Evolutionary conservation across 768 basidiomycete species (phyloP), one percentile per base, ranked within the genome.

Genomic region (Russula lepida): DNA sequence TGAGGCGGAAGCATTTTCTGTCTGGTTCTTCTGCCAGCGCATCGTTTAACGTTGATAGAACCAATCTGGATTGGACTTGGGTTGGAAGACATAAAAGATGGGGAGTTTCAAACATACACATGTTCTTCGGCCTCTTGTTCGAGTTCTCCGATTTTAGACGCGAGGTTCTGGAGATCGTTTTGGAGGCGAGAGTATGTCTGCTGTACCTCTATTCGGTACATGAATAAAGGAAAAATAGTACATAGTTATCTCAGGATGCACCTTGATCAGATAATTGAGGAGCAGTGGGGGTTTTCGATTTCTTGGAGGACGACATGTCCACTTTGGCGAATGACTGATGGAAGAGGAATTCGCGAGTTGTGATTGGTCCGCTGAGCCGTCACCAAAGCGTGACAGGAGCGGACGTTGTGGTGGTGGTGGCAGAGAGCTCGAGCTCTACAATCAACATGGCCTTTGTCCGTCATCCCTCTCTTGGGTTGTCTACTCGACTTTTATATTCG

Each of bases 101-200:
- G 51, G 61, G 39, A 7, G 37, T n/a, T 12, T 6, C 49, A 46
- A 15, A 80, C 86, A 66, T 64, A 94, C 95, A 81, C 79, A 72
- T 99, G 94, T 71, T 99, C 97, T 64, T 99, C 97, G 21, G 92
- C 84, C 69, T 99, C 97, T 66, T 87, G 84, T 72, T 99, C 97
- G 33, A 99, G 80, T 74, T 99, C 97, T 63, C 91, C 90, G 67
- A 98, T 95, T 76, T 98, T 98, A 65, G 86, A 83, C 39, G 93
- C 92, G 28, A 98, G 75, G n/a, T 85, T 82, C 72, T 95, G 92
- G 30, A 98, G 77, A 52, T 98, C 95, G 74, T 81, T 89, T 73
- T 95, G 89, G 68, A 88, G 79, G 60, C 86, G 84, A 64, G 85
- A 79, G 69, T 90, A 95, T 46, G 78, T 87, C 74, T 86, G 83